phyloP scores from a whole-genome alignment of 192 early-diverging fungal species.

The Coemansia javaensis region DNA sequence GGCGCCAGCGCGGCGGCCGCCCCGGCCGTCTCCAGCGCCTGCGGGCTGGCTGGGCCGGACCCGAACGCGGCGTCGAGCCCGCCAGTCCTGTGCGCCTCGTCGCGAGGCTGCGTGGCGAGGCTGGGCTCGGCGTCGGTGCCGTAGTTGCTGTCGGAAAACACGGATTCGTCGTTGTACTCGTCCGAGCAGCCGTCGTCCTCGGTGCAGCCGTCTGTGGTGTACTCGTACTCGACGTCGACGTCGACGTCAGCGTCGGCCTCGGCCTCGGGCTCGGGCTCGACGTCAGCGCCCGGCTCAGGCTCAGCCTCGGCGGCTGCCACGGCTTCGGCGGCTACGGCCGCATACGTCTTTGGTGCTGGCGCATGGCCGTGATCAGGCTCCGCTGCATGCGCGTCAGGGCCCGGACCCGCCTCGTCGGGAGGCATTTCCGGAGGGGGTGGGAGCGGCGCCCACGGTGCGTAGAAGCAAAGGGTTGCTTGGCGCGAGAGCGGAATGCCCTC shows the following conservation, averaged over 20 bases:
- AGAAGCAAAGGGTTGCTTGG: too few species aligned
- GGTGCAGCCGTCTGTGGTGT: conserved; percentile 24
- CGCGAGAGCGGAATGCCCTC: too few species aligned
- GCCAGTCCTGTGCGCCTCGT: too few species aligned
- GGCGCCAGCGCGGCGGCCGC: conserved; percentile 26
- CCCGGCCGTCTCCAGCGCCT: conserved; percentile 4
- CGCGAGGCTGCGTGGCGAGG: not conserved
- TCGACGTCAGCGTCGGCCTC: not conserved
- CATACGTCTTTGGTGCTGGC: too few species aligned
- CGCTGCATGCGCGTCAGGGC: too few species aligned
- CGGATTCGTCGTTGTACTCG: conserved; percentile 35
- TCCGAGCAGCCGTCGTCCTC: conserved; percentile 34
- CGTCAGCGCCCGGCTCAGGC: too few species aligned
- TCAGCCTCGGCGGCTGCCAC: too few species aligned
- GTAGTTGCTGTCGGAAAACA: conserved; percentile 33
- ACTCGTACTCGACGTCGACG: conserved; percentile 7
- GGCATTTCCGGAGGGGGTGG: too few species aligned
- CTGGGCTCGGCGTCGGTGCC: conserved; percentile 4
- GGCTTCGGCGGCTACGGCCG: too few species aligned
- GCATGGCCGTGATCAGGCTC: too few species aligned
- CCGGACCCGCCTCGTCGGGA: too few species aligned
- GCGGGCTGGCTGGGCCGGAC: conserved; percentile 27
- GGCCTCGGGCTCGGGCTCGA: not conserved
- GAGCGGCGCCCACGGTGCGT: too few species aligned
- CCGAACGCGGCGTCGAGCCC: conserved; percentile 22